These are phyloP conservation scores for Holtermanniella nyarrowii DNA, from an alignment of 768 basidiomycete genomes.

Conservation along the genomic window DNA sequence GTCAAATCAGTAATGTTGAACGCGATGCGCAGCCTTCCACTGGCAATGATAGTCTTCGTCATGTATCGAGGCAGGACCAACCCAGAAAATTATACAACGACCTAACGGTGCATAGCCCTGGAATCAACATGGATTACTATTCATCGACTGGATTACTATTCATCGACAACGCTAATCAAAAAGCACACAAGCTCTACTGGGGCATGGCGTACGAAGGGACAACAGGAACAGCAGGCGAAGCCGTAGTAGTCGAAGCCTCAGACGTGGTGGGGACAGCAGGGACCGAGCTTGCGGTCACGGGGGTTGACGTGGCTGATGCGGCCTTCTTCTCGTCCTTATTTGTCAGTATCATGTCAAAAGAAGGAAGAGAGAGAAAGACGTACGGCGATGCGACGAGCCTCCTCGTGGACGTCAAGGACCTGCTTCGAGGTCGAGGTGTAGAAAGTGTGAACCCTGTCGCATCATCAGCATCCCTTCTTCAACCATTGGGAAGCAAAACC, in stretches of 20 bases:
- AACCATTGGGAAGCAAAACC: not conserved
- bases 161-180: no score
- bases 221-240: not conserved
- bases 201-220: not conserved
- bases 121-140: not conserved
- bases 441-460: slow-evolving; percentile 52
- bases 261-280: slow-evolving; percentile 4
- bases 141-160: not conserved
- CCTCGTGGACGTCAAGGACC: slow-evolving; percentile 82
- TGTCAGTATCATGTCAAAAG: slow-evolving; percentile 1
- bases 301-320: slow-evolving; percentile 1
- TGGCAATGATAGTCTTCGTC: no score
- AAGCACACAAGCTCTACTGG: not conserved
- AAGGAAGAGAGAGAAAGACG: slow-evolving; percentile 6
- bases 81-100: no score
- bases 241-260: slow-evolving; percentile 2
- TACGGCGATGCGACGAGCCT: slow-evolving; percentile 69
- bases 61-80: no score
- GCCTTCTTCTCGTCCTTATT: slow-evolving; percentile 34
- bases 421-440: slow-evolving; percentile 85
- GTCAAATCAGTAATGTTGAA: no score
- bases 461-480: not conserved
- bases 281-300: slow-evolving; percentile 4
- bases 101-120: not conserved
- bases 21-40: no score